Evolutionary conservation across 768 basidiomycete species (phyloP).

Genomic region (Leccinellum luteum): DNA sequence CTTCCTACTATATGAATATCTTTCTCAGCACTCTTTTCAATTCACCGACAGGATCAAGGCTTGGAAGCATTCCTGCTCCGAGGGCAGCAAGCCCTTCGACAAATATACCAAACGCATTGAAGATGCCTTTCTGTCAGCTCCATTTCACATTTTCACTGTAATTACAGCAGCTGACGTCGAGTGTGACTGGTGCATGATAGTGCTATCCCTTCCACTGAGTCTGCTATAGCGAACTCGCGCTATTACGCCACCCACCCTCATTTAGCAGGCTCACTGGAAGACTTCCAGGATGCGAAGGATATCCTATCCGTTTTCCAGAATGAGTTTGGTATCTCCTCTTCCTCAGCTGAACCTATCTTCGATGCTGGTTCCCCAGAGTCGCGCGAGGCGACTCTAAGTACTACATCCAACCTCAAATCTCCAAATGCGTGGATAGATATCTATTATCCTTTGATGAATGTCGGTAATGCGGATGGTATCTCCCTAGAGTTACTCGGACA

Average conservation of each 20-base stretch:
- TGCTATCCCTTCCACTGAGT: constrained; percentile 53
- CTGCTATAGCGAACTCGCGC: constrained; percentile 56
- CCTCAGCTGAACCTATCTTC: constrained; percentile 52
- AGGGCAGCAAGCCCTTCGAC: constrained; percentile 5
- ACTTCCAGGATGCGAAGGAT: constrained; percentile 60
- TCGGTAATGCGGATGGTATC: constrained; percentile 54
- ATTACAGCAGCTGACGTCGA: not conserved
- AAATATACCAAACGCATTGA: constrained; percentile 24
- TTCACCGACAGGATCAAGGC: constrained; percentile 1
- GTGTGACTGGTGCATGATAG: constrained; percentile 27
- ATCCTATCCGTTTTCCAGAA: constrained; percentile 68
- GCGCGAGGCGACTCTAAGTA: constrained; percentile 60
- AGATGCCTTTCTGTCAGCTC: constrained; percentile 35
- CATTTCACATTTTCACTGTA: not conserved
- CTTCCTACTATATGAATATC: constrained; percentile 12
- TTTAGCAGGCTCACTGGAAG: constrained; percentile 62
- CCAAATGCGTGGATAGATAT: constrained; percentile 81
- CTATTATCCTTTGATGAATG: constrained; percentile 89
- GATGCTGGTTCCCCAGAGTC: constrained; percentile 68
- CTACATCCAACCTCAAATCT: constrained; percentile 43
- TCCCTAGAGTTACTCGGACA: constrained; percentile 63
- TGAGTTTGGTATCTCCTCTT: constrained; percentile 51
- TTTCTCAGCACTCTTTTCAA: not conserved
- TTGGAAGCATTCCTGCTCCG: constrained; percentile 11
- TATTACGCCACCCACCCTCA: constrained; percentile 68